These are phyloP conservation scores for Paraphaeosphaeria sporulosa DNA, from an alignment of 2,329 filamentous ascomycete species.

Conservation along the genomic window DNA sequence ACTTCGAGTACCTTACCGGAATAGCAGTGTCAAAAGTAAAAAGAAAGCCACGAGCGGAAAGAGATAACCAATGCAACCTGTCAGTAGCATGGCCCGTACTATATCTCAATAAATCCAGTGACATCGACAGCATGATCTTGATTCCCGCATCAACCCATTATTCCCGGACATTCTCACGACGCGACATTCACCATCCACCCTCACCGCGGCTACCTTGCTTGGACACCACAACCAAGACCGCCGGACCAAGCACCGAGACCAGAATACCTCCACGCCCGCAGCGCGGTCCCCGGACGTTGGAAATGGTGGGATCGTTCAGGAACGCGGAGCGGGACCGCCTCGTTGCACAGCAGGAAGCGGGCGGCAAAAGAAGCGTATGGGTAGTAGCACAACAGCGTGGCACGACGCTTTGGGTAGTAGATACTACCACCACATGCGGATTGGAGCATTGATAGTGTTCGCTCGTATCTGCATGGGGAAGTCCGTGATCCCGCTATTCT, in stretches of 20 bases:
- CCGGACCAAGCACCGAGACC: neutral
- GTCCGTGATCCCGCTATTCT: no score
- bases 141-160: neutral
- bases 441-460: neutral
- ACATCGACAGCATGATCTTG: neutral
- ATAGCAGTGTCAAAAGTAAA: neutral
- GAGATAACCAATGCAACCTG: no score
- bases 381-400: neutral
- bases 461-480: neutral
- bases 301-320: neutral
- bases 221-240: neutral
- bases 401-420: conserved; percentile 7
- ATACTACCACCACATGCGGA: neutral
- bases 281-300: neutral
- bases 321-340: neutral
- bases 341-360: conserved; percentile 2
- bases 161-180: neutral
- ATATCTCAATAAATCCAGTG: neutral
- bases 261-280: neutral
- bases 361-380: neutral
- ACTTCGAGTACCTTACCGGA: neutral
- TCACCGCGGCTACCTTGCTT: neutral
- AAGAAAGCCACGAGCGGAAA: no score
- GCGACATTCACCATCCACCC: neutral
- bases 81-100: neutral